Evolutionary conservation across 306 rosid species (phyloP), one percentile per base, ranked within the genome.

Genomic region (Corylus heterophylla): DNA sequence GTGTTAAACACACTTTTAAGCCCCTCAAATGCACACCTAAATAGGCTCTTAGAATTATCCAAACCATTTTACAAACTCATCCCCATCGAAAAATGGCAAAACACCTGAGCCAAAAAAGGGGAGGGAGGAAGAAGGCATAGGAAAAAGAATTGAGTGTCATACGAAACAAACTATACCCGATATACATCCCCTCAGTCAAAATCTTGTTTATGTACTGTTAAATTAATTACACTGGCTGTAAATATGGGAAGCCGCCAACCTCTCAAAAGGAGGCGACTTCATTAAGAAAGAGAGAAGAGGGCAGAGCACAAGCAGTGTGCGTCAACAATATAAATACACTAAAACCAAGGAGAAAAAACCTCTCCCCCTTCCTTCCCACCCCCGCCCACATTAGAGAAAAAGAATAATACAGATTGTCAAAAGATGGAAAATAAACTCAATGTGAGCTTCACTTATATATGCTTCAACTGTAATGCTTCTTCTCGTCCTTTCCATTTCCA

Each of bases 161-260:
- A 80, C 16, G 72, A 58, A 42, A 80, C 76, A 50, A 45, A 81
- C 88, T 78, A 75, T 78, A 81, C 85, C 82, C 27, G 76, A 84
- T 76, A 74, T 77, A 77, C 84, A 76, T 72, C 83, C 83, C 81
- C 78, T 81, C 12, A 35, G 25, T 49, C 85, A 82, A 82, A 82
- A 85, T 82, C 89, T 85, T 71, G 73, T 82, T 82, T 85, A 81
- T 81, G 83, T 81, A 81, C 85, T 64, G 69, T 81, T 81, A 81
- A 59, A 78, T 71, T 85, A 81, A 31, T 31, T 31, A 31, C 86
- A 81, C 67, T 71, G 76, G 83, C 76, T 54, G 77, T 81, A 78
- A 31, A 31, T 81, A 66, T 54, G 75, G 39, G 66, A 78, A 71
- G 78, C 75, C 67, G 56, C 80, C 78, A 59, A 73, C 88, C 78